Base-by-base conservation (phyloP, 2,329 filamentous ascomycete genomes). In the Fragosphaeria purpurea region DNA sequence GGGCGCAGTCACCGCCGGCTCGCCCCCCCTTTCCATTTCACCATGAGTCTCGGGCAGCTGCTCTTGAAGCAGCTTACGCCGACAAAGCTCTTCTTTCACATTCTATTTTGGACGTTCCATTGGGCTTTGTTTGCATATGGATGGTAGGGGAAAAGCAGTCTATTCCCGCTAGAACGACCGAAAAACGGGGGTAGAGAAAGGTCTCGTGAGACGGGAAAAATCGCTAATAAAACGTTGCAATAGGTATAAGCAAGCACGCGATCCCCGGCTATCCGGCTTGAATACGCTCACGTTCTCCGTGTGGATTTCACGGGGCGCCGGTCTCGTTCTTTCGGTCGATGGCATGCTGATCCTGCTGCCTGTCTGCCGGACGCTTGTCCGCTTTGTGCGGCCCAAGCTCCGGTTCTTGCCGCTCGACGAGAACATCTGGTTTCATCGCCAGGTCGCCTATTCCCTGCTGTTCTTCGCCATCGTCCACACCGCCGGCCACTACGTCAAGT, bases 261-360 rank as follows among this genome's bases (percentile, higher is more conserved):
- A 95, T 62, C 55, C 64, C 8, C 79, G 80, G 51, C 74, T 98
- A 33, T 83, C 84, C 5, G 79, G 78, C 41, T 76, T 98, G 44
- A 98, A 98, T 67, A 78, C 71, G 0, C 79, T 98, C 46, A 75
- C 76, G 50, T 97, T 78, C 69, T 97, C 91, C 4, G 93, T 98
- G 50, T 98, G 91, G 91, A 80, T 96, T 53, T 97, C 93, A 33
- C 82, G 93, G 75, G 93, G 91, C 64, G 91, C 93, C 48, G 93
- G 89, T 60, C 71, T 98, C 41, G 85, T 87, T 6, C 74, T 98
- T 53, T 85, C 83, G 1, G 78, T 95, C 50, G 90, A 98, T 70
- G 82, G 81, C 50, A 85, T 88, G 62, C 74, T 97, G 57, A 95
- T 98, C 61, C 70, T 98, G 33, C 75, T 98, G 53, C 93, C 93